A percentile compares a stretch with the other conserved stretches of the same genome.
Evolutionary conservation across 1,284 basidiomycete genomes (phyloP).

Genomic region (Cerioporus squamosus): DNA sequence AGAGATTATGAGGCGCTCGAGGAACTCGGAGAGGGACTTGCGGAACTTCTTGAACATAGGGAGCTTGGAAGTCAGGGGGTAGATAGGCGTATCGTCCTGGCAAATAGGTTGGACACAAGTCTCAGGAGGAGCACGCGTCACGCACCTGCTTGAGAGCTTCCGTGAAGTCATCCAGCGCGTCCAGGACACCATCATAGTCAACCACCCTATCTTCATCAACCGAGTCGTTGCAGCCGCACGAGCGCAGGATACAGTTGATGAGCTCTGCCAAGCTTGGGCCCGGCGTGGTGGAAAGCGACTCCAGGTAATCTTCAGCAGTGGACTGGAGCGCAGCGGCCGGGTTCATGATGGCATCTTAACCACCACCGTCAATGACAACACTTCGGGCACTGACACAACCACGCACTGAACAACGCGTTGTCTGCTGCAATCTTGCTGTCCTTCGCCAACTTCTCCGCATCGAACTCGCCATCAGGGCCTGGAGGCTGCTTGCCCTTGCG

Average conservation of each 20-base stretch:
- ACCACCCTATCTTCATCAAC: slow-evolving; percentile 79
- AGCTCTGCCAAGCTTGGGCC: slow-evolving; percentile 75
- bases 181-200: slow-evolving; percentile 86
- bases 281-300: slow-evolving; percentile 66
- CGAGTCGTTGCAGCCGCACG: slow-evolving; percentile 87
- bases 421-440: slow-evolving; percentile 79
- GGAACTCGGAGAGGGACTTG: slow-evolving; percentile 80
- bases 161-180: slow-evolving; percentile 84
- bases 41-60: slow-evolving; percentile 88
- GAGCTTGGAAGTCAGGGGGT: slow-evolving; percentile 89
- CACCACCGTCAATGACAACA: not conserved
- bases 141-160: slow-evolving; percentile 81
- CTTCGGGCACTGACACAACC: not conserved
- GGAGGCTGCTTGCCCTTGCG: slow-evolving; percentile 42
- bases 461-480: slow-evolving; percentile 48
- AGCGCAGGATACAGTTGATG: slow-evolving; percentile 78
- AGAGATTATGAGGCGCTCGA: slow-evolving; percentile 78
- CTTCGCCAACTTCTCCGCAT: slow-evolving; percentile 62
- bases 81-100: slow-evolving; percentile 80
- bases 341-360: slow-evolving; percentile 77
- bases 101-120: not conserved
- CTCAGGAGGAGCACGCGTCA: not conserved
- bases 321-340: slow-evolving; percentile 79
- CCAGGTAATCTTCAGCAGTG: slow-evolving; percentile 82
- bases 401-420: slow-evolving; percentile 83